Evolutionary conservation across 2,329 filamentous ascomycete species (phyloP).

Genomic region (Aureobasidium sp.): DNA sequence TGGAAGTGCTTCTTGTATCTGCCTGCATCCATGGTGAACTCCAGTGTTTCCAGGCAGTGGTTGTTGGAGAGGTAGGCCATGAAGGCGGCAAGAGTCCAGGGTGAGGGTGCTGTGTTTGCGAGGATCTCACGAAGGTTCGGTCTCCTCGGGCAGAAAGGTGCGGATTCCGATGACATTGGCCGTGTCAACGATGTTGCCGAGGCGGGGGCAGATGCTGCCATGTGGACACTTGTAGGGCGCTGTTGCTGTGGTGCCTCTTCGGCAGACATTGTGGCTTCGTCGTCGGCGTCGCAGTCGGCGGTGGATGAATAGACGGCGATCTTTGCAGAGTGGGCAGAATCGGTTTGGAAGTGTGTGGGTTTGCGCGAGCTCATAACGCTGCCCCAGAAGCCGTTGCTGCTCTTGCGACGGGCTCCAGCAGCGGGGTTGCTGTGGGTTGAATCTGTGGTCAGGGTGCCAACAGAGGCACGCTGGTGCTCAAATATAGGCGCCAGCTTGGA

Average conservation of each 20-base stretch:
- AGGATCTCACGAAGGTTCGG: slow-evolving; percentile 83
- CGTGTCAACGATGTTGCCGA: slow-evolving; percentile 16
- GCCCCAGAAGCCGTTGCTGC: slow-evolving; percentile 12
- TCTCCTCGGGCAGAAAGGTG: slow-evolving; percentile 48
- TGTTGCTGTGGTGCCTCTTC: slow-evolving; percentile 27
- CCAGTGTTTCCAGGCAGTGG: slow-evolving; percentile 90
- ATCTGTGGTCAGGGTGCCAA: slow-evolving; percentile 1
- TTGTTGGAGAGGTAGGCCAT: slow-evolving; percentile 96
- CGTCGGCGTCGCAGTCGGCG: slow-evolving; percentile 34
- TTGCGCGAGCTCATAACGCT: slow-evolving; percentile 13
- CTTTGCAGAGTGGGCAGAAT: slow-evolving; percentile 9
- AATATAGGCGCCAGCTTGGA: slow-evolving; percentile 16
- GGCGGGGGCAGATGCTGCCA: slow-evolving; percentile 14
- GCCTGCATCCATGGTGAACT: slow-evolving; percentile 91
- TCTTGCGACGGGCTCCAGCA: slow-evolving; percentile 10
- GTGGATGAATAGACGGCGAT: slow-evolving; percentile 11
- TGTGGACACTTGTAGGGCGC: background rate
- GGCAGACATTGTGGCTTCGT: slow-evolving; percentile 42
- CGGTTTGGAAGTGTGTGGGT: slow-evolving; percentile 2
- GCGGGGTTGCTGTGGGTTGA: background rate
- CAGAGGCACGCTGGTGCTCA: slow-evolving; percentile 11
- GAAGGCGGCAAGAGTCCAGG: slow-evolving; percentile 86
- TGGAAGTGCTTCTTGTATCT: slow-evolving; percentile 65
- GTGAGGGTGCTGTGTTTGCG: slow-evolving; percentile 72
- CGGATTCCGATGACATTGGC: slow-evolving; percentile 23